phyloP scores from a whole-genome alignment of 495 filamentous ascomycete genomes.

The Penicillium alfredii region DNA sequence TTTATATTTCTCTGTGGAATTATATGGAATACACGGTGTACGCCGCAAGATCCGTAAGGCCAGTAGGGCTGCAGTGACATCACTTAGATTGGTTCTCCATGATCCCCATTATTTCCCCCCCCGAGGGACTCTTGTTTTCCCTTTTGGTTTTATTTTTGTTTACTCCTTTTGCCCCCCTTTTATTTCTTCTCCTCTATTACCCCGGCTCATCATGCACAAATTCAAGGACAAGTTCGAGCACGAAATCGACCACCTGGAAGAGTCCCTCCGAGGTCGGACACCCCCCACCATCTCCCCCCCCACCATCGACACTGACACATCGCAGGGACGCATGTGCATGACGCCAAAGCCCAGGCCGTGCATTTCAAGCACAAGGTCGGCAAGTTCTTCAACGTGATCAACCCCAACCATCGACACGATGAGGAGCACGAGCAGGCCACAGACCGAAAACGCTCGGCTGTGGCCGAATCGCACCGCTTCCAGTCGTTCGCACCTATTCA shows the following conservation, averaged over 20 bases:
- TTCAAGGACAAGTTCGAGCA: constrained; percentile 26
- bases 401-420: constrained; percentile 89
- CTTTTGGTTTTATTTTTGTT: no score
- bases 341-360: constrained; percentile 40
- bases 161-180: no score
- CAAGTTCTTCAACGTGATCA: constrained; percentile 69
- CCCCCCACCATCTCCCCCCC: not conserved
- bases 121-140: no score
- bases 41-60: not conserved
- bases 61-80: constrained; percentile 22
- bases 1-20: not conserved
- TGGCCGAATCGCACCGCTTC: constrained; percentile 76
- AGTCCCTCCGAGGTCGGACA: constrained; percentile 27
- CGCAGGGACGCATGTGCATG: constrained; percentile 38
- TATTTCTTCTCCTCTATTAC: constrained; percentile 6
- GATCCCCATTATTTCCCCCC: no score
- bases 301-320: constrained; percentile 7
- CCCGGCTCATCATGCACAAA: constrained; percentile 26
- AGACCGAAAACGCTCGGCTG: constrained; percentile 68
- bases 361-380: constrained; percentile 60
- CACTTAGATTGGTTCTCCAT: no score
- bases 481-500: constrained; percentile 78
- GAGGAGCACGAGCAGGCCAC: constrained; percentile 83
- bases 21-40: constrained; percentile 1
- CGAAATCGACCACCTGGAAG: constrained; percentile 27